Base-by-base conservation (phyloP, 352 stramenopile genomes). In the Globisporangium cystogenes region DNA sequence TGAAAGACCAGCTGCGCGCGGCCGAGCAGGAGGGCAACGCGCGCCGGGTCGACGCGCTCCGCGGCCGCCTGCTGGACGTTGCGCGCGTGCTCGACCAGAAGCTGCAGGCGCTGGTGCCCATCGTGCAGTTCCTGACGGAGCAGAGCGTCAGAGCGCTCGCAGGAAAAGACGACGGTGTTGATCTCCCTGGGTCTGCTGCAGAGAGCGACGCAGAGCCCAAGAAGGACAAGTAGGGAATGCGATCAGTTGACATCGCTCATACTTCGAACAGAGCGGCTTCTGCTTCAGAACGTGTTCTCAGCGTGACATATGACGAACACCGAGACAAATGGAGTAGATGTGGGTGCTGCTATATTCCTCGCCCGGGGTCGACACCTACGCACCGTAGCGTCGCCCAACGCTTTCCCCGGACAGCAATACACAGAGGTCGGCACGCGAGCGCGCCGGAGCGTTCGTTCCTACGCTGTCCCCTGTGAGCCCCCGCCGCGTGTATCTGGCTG, bases 361-460 rank as follows among this genome's bases (percentile, higher is more conserved):
- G 64, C 53, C 20, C 50, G 54, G 42, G 84, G 84, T 94, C 84
- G 73, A 85, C 84, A 94, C 84, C 82, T 91, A 93, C 83, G 83
- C 83, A 92, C 83, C 83, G 83, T 94, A 94, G 83, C 78, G 79
- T 89, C 79, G 70, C 73, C 78, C 74, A 79, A 86, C 78, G 79
- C 79, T 90, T 54, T 92, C 79, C 82, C 64, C 51, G 33, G 66
- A 64, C 10, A 41, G 51, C 62, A 88, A 83, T 68, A 70, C 57
- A 83, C 59, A 73, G 61, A 86, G 81, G 81, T 93, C 85, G 77
- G 86, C 85, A 92, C 82, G 82, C 82, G n/a, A n/a, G n/a, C n/a
- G 81, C 85, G 91, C 82, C 82, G 85, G 87, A 95, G 85, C 79
- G 80, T 68, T 93, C 83, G 73, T 86, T 77, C 74, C 59, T 64